A percentile compares a stretch with the other conserved stretches of the same genome.
Conservation (phyloP, 164 flowering plant genomes). For the Nelumbo lutea region DNA sequence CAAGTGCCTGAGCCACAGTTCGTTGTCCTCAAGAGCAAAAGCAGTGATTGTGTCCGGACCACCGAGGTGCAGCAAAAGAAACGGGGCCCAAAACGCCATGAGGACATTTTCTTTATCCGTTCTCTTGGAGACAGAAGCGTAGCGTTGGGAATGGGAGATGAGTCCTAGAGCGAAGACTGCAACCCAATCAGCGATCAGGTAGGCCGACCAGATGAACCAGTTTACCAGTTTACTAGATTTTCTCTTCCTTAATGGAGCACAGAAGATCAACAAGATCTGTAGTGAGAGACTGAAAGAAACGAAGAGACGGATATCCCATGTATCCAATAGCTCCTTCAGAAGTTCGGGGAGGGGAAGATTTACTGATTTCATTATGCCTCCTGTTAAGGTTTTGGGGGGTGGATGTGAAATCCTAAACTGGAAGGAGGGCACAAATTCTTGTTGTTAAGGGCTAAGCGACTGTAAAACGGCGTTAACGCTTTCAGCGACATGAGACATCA, state of each 20-base stretch:
- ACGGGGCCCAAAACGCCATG: background rate
- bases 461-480: too few species aligned
- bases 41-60: slow-evolving; percentile 10
- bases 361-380: too few species aligned
- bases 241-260: slow-evolving; percentile 28
- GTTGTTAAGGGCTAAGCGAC: too few species aligned
- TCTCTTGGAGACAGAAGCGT: background rate
- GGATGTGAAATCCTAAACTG: too few species aligned
- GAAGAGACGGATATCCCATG: slow-evolving; percentile 28
- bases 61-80: slow-evolving; percentile 8
- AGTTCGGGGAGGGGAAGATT: background rate
- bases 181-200: slow-evolving; percentile 42
- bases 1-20: background rate
- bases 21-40: slow-evolving; percentile 5
- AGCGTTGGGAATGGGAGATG: background rate
- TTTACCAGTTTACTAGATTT: background rate
- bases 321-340: slow-evolving; percentile 13
- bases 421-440: too few species aligned
- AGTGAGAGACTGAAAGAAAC: slow-evolving; percentile 24
- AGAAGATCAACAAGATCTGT: slow-evolving; percentile 20
- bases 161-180: slow-evolving; percentile 42
- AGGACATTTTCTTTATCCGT: background rate
- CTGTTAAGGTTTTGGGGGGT: too few species aligned
- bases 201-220: slow-evolving; percentile 24
- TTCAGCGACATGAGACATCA: too few species aligned